Conservation (phyloP, 495 filamentous ascomycete species). For the Xylaria palmicola region DNA sequence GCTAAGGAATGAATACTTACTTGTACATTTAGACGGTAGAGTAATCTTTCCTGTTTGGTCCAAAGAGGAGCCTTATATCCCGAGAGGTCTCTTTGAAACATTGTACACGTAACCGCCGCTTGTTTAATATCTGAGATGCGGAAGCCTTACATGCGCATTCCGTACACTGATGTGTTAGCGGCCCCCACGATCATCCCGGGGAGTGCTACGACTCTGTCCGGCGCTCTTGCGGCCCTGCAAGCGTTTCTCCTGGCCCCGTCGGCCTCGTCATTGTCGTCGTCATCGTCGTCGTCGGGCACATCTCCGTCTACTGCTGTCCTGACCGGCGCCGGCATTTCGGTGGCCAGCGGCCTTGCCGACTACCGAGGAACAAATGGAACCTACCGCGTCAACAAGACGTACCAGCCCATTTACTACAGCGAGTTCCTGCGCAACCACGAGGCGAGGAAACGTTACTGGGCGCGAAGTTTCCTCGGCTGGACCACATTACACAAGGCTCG, state of each 20-base stretch:
- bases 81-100: background rate
- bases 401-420: slow-evolving; percentile 88
- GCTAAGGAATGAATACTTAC: too few species aligned
- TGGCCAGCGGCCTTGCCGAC: slow-evolving; percentile 88
- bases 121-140: slow-evolving; percentile 45
- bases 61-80: background rate
- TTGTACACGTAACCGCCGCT: background rate
- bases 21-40: background rate
- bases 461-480: slow-evolving; percentile 92
- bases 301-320: slow-evolving; percentile 63
- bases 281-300: slow-evolving; percentile 43
- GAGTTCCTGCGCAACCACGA: slow-evolving; percentile 84
- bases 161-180: slow-evolving; percentile 84
- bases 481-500: slow-evolving; percentile 69
- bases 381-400: slow-evolving; percentile 84
- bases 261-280: slow-evolving; percentile 1
- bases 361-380: slow-evolving; percentile 89
- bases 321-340: slow-evolving; percentile 89
- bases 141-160: slow-evolving; percentile 78
- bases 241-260: slow-evolving; percentile 59
- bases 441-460: slow-evolving; percentile 93
- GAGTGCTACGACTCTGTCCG: slow-evolving; percentile 63
- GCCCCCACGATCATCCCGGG: slow-evolving; percentile 70
- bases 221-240: slow-evolving; percentile 73
- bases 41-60: background rate